These are phyloP conservation scores for Sicyos edulis DNA, from an alignment of 306 rosid genomes.

Conservation along the genomic window DNA sequence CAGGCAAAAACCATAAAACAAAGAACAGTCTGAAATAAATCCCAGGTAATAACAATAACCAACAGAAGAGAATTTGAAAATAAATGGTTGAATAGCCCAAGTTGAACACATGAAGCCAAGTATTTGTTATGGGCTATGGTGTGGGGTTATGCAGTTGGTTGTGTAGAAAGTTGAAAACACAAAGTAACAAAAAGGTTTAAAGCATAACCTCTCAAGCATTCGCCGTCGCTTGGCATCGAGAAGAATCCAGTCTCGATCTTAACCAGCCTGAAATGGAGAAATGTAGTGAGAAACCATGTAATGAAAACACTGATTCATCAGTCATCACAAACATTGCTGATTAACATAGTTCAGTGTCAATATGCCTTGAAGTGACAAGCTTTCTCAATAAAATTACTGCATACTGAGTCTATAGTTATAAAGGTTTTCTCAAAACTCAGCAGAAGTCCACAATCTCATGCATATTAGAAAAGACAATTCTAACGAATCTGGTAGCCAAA, in stretches of 20 bases:
- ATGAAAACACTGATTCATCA: slow-evolving; percentile 17
- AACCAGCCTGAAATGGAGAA: slow-evolving; percentile 21
- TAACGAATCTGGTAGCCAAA: slow-evolving; percentile 10
- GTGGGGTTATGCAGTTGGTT: slow-evolving; percentile 6
- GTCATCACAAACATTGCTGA: slow-evolving; percentile 4
- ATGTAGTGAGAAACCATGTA: slow-evolving; percentile 20
- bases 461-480: neutral
- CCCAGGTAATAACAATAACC: slow-evolving; percentile 11
- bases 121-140: neutral
- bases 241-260: slow-evolving; percentile 7
- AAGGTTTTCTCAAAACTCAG: slow-evolving; percentile 10
- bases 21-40: neutral
- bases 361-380: neutral
- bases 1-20: slow-evolving; percentile 11
- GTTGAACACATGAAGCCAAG: neutral
- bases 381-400: slow-evolving; percentile 1
- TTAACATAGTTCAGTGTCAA: slow-evolving; percentile 2
- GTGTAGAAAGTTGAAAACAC: slow-evolving; percentile 1
- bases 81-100: slow-evolving; percentile 3
- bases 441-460: slow-evolving; percentile 8
- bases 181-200: neutral
- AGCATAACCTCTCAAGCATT: slow-evolving; percentile 5
- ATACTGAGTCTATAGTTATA: neutral
- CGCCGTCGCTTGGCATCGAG: slow-evolving; percentile 7
- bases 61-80: slow-evolving; percentile 8